These are phyloP conservation scores for Haematococcus lacustris DNA, from an alignment of 139 green algal species.

Conservation along the genomic window DNA sequence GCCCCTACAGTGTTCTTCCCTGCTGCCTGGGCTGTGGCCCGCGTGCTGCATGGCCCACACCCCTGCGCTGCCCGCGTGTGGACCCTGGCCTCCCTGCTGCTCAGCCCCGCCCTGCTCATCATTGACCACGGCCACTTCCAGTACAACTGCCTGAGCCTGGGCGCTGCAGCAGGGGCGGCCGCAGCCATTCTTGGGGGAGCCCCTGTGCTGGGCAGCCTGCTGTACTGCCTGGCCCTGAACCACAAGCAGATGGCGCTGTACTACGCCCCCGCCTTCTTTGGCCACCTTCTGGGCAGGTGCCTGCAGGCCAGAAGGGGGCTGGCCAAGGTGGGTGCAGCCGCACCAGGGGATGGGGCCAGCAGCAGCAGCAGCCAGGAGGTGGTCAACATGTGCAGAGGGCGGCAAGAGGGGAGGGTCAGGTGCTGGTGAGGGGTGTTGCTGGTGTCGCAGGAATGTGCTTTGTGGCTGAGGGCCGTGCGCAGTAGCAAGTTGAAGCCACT, in stretches of 20 bases:
- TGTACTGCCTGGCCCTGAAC: conserved; percentile 81
- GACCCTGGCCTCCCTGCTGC: conserved; percentile 46
- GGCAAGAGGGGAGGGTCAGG: too few relatives aligned
- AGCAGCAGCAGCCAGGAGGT: too few relatives aligned
- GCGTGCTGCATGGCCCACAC: conserved; percentile 9
- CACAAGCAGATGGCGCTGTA: conserved; percentile 95
- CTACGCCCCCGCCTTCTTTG: conserved; percentile 94
- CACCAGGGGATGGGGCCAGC: too few relatives aligned
- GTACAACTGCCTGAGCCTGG: conserved; percentile 56
- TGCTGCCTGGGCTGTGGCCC: conserved; percentile 27
- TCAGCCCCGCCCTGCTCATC: conserved; percentile 79
- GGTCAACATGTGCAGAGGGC: too few relatives aligned
- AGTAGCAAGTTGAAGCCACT: too few relatives aligned
- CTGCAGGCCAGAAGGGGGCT: conserved; percentile 25
- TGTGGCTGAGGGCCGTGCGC: too few relatives aligned
- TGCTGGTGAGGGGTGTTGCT: too few relatives aligned
- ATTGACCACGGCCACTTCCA: conserved; percentile 98
- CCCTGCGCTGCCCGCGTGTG: background rate
- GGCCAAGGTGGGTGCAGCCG: conserved; percentile 3
- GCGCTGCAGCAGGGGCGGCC: conserved; percentile 14
- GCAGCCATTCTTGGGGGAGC: conserved; percentile 12
- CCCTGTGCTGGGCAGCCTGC: conserved; percentile 41
- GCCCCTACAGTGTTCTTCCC: conserved; percentile 73
- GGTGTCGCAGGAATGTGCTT: too few relatives aligned
- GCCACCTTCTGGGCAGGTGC: conserved; percentile 80